Percentiles rank a stretch among this genome's conserved stretches.
Evolutionary conservation across 176 grass and related monocot species (phyloP).

Genomic region (Raddia guianensis): DNA sequence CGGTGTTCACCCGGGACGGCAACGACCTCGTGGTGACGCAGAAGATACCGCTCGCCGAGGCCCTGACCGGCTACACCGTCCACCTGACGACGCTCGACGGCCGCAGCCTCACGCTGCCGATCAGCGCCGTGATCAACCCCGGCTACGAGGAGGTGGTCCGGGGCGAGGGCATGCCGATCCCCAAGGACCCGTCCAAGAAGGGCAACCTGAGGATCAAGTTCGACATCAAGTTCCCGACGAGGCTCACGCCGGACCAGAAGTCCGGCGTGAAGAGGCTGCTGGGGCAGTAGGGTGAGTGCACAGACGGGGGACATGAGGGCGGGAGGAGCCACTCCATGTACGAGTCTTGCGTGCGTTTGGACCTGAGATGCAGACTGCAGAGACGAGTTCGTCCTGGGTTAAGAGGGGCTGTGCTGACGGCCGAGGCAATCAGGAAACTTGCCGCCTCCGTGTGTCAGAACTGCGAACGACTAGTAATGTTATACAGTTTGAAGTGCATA

Average conservation of each 20-base stretch:
- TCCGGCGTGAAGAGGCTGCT: conserved; percentile 79
- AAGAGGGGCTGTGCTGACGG: background rate
- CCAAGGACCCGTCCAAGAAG: conserved; percentile 80
- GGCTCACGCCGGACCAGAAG: conserved; percentile 86
- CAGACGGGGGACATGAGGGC: background rate
- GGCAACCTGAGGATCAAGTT: conserved; percentile 95
- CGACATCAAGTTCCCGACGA: conserved; percentile 77
- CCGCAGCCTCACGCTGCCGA: conserved; percentile 62
- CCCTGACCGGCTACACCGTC: conserved; percentile 65
- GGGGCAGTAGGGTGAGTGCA: conserved; percentile 44
- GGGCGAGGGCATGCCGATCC: conserved; percentile 81
- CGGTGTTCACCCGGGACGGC: conserved; percentile 85
- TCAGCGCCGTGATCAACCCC: conserved; percentile 65
- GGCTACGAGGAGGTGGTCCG: conserved; percentile 81
- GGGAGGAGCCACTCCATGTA: background rate
- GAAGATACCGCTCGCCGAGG: conserved; percentile 70
- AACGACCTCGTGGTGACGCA: conserved; percentile 80
- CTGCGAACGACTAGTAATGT: background rate
- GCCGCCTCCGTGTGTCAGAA: background rate
- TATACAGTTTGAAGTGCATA: background rate
- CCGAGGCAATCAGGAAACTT: background rate
- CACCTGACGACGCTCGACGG: conserved; percentile 78
- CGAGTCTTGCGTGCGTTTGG: background rate
- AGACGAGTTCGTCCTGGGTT: background rate
- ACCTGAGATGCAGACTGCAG: background rate